phyloP scores from a whole-genome alignment of 495 filamentous ascomycete genomes.

The Penicillium paradoxum region DNA sequence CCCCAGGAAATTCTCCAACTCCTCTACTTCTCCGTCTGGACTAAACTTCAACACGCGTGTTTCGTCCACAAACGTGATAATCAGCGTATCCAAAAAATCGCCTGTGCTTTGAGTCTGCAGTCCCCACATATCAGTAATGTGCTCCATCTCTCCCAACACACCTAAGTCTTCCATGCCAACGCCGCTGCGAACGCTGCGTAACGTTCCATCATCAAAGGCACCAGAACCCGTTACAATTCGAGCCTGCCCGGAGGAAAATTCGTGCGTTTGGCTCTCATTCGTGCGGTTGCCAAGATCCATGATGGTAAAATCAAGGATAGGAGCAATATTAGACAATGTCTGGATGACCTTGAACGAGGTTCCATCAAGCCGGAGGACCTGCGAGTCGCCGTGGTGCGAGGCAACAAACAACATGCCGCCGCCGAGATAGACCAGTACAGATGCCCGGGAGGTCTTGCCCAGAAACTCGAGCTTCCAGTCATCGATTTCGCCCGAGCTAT shows the following conservation, averaged over 20 bases:
- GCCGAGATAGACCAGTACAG: constrained; percentile 72
- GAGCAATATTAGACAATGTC: constrained; percentile 77
- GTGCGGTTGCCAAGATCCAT: constrained; percentile 90
- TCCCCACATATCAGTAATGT: constrained; percentile 66
- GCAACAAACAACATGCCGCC: constrained; percentile 74
- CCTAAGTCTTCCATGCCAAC: constrained; percentile 90
- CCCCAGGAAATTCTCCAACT: constrained; percentile 67
- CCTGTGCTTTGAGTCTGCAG: constrained; percentile 46
- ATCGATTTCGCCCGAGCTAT: constrained; percentile 56
- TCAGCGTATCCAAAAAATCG: constrained; percentile 59
- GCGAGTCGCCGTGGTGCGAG: constrained; percentile 89
- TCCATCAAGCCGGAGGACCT: constrained; percentile 63
- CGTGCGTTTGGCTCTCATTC: constrained; percentile 72
- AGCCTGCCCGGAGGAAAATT: constrained; percentile 92
- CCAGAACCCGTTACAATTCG: constrained; percentile 90
- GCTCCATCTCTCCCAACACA: constrained; percentile 71
- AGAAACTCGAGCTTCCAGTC: constrained; percentile 63
- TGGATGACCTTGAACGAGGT: constrained; percentile 63
- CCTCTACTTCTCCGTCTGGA: constrained; percentile 73
- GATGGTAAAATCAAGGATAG: constrained; percentile 86
- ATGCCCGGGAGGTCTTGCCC: constrained; percentile 68
- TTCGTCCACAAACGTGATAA: constrained; percentile 78
- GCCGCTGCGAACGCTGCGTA: constrained; percentile 86
- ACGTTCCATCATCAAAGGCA: constrained; percentile 75
- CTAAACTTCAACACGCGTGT: constrained; percentile 80